A percentile compares a stretch with the other conserved stretches of the same genome.
phyloP scores from a whole-genome alignment of 106 monocot genomes.

The Xerophyta viscosa region DNA sequence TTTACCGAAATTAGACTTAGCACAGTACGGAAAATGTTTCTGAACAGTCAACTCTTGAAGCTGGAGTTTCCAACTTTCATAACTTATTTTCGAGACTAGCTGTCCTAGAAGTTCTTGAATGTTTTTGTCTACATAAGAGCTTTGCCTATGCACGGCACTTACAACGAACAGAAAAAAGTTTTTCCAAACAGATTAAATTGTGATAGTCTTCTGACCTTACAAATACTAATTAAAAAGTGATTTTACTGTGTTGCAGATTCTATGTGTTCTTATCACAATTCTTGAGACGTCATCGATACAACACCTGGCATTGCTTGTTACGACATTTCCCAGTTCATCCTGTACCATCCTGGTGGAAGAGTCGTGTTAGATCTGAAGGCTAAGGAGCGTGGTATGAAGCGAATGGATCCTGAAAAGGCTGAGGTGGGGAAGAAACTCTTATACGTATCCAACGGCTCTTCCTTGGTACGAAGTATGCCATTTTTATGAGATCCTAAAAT shows the following conservation, averaged over 20 bases:
- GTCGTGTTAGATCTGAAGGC: slow-evolving; percentile 67
- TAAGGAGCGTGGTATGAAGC: slow-evolving; percentile 90
- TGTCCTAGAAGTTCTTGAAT: too few relatives aligned
- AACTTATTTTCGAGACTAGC: too few relatives aligned
- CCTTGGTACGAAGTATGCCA: slow-evolving; percentile 90
- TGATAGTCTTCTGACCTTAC: too few relatives aligned
- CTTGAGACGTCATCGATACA: slow-evolving; percentile 74
- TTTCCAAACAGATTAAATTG: too few relatives aligned
- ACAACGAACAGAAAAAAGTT: too few relatives aligned
- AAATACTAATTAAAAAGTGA: too few relatives aligned
- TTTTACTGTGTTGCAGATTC: slow-evolving; percentile 40
- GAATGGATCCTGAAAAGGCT: slow-evolving; percentile 75
- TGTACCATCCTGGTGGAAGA: slow-evolving; percentile 70
- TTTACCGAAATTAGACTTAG: too few relatives aligned
- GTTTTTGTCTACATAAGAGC: too few relatives aligned
- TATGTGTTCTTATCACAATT: slow-evolving; percentile 79
- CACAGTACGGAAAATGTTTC: too few relatives aligned
- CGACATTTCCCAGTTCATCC: slow-evolving; percentile 88
- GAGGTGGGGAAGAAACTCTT: slow-evolving; percentile 91
- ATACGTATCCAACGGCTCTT: slow-evolving; percentile 88
- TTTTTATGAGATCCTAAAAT: slow-evolving; percentile 76
- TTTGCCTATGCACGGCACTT: too few relatives aligned
- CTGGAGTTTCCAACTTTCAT: too few relatives aligned
- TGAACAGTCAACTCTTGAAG: too few relatives aligned
- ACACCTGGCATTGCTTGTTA: slow-evolving; percentile 84